phyloP scores from a whole-genome alignment of 2,329 filamentous ascomycete species.

The Cordyceps pruinosa region DNA sequence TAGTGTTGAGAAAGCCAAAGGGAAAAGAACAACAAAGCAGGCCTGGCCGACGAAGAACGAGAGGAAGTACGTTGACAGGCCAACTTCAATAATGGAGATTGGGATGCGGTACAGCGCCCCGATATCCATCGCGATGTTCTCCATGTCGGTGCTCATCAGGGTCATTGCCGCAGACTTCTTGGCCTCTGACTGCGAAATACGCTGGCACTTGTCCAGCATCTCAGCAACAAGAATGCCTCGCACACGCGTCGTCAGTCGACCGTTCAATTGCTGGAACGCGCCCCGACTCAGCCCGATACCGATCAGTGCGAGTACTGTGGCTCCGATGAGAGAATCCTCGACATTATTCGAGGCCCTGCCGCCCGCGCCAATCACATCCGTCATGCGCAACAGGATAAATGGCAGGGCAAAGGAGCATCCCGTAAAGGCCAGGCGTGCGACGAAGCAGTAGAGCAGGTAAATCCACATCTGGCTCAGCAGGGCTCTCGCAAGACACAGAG shows the following conservation, averaged over 20 bases:
- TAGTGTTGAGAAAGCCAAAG: not conserved
- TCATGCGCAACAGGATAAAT: not conserved
- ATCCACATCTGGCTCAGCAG: not conserved
- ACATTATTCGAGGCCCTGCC: not conserved
- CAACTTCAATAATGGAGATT: not conserved
- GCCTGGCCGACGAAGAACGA: not conserved
- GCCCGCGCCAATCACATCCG: not conserved
- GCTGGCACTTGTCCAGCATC: slow-evolving; percentile 40
- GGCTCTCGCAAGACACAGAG: not conserved
- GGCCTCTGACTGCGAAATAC: slow-evolving; percentile 21
- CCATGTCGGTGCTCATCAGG: slow-evolving; percentile 9
- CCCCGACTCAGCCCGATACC: not conserved
- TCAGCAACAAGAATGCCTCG: slow-evolving; percentile 31
- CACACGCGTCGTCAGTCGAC: slow-evolving; percentile 24
- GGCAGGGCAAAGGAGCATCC: not conserved
- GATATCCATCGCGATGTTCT: not conserved
- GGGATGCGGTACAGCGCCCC: not conserved
- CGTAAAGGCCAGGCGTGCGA: not conserved
- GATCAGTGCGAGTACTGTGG: not conserved
- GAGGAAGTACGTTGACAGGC: not conserved
- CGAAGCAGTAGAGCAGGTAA: not conserved
- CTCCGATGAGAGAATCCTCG: not conserved
- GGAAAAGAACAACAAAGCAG: not conserved
- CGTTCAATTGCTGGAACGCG: not conserved
- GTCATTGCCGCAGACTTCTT: slow-evolving; percentile 20